Evolutionary conservation across 163 green algal genomes (phyloP), one percentile per base, ranked within the genome.

Genomic region (Scenedesmus sp.): DNA sequence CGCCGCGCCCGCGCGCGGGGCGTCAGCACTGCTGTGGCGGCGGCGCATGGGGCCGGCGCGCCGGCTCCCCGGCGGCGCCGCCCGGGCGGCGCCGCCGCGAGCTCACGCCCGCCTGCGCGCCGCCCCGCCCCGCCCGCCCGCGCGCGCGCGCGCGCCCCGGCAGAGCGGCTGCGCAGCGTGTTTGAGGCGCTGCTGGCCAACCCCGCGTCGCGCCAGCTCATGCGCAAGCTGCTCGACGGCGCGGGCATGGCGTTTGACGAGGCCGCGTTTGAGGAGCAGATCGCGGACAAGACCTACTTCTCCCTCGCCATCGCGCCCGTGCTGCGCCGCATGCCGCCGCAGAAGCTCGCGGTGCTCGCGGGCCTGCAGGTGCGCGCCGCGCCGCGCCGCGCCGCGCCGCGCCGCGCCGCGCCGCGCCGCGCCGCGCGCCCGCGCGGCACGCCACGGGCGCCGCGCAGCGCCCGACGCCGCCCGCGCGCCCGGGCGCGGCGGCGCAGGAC

Each of bases 201-300:
- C 51, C 63, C 63, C 29, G 42, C 51, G 22, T 71, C 53, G 39
- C 28, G 75, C 20, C 51, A 20, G 11, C 75, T 82, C 13, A 75
- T 82, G 75, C 29, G 48, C 14, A 29, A 64, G 63, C 63, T 82
- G 26, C 75, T 82, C 18, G 39, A 20, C 11, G 47, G 53, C 20
- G 75, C 75, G 18, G 75, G 44, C 26, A 63, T 76, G 63, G 53
- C 63, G 0, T 82, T 82, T 50, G 63, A 82, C 26, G 63, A 82
- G 36, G 54, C 14, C 14, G 63, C 63, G 6, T 82, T 82, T 82
- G 75, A 82, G 56, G 51, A 58, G 64, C 75, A 82, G 63, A 51
- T 77, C 2, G 42, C 65, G 34, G 75, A 82, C 33, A 17, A 53
- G 4, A 29, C 39, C 17, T 76, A 70, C 75, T 82, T 82, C 63